Evolutionary conservation across 192 early-diverging fungal genomes (phyloP).

Genomic region (Coemansia sp.): DNA sequence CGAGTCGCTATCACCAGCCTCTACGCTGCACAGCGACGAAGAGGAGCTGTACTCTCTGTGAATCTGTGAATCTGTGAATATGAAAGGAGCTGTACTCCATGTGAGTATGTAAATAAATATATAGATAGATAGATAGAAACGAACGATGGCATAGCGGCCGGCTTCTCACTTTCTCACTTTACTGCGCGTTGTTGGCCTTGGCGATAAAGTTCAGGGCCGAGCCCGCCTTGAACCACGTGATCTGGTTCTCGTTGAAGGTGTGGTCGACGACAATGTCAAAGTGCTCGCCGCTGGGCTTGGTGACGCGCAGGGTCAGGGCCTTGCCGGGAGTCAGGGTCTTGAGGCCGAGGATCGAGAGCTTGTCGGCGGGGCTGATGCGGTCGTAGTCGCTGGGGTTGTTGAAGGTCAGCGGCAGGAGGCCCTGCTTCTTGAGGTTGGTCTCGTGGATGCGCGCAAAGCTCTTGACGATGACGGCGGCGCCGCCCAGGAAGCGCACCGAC

Average conservation of each 20-base stretch:
- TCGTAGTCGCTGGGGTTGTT: slow-evolving; percentile 94
- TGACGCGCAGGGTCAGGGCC: slow-evolving; percentile 81
- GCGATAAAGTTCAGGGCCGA: slow-evolving; percentile 84
- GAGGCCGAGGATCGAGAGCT: slow-evolving; percentile 88
- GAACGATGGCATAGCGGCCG: too few species aligned
- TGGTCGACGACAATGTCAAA: slow-evolving; percentile 91
- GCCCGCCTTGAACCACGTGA: slow-evolving; percentile 98
- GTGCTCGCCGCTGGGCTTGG: slow-evolving; percentile 77
- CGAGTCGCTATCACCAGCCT: not conserved
- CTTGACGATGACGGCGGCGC: slow-evolving; percentile 92
- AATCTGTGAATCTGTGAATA: not conserved
- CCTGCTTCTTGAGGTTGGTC: slow-evolving; percentile 99
- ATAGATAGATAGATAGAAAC: too few species aligned
- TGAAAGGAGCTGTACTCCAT: not conserved
- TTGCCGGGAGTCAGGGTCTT: slow-evolving; percentile 80
- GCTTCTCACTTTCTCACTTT: too few species aligned
- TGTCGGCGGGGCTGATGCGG: slow-evolving; percentile 84
- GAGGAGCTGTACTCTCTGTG: slow-evolving; percentile 2
- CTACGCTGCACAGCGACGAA: not conserved
- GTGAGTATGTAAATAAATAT: too few species aligned
- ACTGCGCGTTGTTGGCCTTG: slow-evolving; percentile 33
- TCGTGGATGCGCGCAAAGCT: slow-evolving; percentile 99
- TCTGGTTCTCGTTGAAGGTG: slow-evolving; percentile 99
- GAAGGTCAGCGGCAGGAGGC: slow-evolving; percentile 96
- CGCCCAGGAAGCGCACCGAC: slow-evolving; percentile 94